Conservation (phyloP, 2,329 filamentous ascomycete species). For the Polychaeton citri region DNA sequence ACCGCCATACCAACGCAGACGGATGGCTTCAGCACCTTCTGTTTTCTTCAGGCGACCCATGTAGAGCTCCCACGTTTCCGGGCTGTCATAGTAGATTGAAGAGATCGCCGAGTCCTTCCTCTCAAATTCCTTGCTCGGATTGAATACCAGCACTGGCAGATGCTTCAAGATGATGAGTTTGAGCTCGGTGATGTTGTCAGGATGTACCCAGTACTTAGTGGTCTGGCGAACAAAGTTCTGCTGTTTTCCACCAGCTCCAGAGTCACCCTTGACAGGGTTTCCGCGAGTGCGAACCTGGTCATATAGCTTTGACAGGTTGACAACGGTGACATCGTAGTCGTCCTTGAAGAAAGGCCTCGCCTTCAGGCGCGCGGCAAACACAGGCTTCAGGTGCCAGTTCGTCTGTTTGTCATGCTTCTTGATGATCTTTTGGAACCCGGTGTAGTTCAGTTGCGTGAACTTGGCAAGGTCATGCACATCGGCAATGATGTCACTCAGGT, state of each 20-base stretch:
- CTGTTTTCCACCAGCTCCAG: slow-evolving; percentile 77
- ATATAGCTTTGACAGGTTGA: slow-evolving; percentile 89
- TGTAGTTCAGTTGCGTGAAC: slow-evolving; percentile 97
- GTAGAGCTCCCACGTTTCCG: slow-evolving; percentile 87
- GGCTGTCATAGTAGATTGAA: slow-evolving; percentile 97
- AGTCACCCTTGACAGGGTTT: slow-evolving; percentile 84
- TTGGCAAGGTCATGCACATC: slow-evolving; percentile 97
- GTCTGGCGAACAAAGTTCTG: slow-evolving; percentile 95
- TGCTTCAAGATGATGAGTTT: slow-evolving; percentile 98
- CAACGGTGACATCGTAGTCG: slow-evolving; percentile 92
- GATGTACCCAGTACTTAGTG: slow-evolving; percentile 99
- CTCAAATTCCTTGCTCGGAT: slow-evolving; percentile 92
- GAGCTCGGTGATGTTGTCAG: slow-evolving; percentile 93
- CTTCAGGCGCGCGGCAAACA: slow-evolving; percentile 90
- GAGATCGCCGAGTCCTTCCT: slow-evolving; percentile 84
- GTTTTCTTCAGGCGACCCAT: slow-evolving; percentile 92
- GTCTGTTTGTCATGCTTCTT: slow-evolving; percentile 98
- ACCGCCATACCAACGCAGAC: slow-evolving; percentile 91
- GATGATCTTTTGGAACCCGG: slow-evolving; percentile 98
- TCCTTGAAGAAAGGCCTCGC: slow-evolving; percentile 98
- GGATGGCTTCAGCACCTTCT: slow-evolving; percentile 91
- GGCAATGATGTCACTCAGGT: slow-evolving; percentile 93
- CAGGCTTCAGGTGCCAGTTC: slow-evolving; percentile 79
- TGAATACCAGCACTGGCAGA: slow-evolving; percentile 92
- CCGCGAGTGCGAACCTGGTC: slow-evolving; percentile 87